A percentile compares a stretch with the other conserved stretches of the same genome.
These are phyloP conservation scores for Trichophyton schoenleinii DNA, from an alignment of 2,329 filamentous ascomycete species.

Conservation along the genomic window DNA sequence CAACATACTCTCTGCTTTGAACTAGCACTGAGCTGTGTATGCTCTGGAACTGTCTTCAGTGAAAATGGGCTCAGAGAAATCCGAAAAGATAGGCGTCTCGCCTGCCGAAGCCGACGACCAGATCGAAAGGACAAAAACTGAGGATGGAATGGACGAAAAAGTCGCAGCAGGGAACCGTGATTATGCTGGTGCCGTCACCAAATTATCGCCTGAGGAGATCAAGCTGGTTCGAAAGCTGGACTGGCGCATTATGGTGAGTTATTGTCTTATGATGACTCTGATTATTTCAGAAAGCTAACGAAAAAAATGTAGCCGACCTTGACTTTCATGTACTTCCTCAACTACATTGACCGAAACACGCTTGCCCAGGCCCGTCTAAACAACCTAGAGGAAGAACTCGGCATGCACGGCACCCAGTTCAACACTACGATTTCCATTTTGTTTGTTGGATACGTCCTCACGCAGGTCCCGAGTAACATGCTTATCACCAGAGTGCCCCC, in stretches of 20 bases:
- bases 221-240: slow-evolving; percentile 33
- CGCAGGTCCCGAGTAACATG: slow-evolving; percentile 15
- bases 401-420: slow-evolving; percentile 33
- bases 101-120: background rate
- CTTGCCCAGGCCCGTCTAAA: slow-evolving; percentile 15
- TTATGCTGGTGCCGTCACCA: slow-evolving; percentile 29
- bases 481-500: slow-evolving; percentile 13
- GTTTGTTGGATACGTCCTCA: slow-evolving; percentile 26
- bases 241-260: slow-evolving; percentile 38
- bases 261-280: slow-evolving; percentile 49
- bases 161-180: slow-evolving; percentile 16
- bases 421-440: slow-evolving; percentile 35
- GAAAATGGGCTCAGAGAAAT: background rate
- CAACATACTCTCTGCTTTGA: background rate
- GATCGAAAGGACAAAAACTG: background rate
- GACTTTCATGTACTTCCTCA: slow-evolving; percentile 19
- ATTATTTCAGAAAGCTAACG: background rate
- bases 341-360: slow-evolving; percentile 16
- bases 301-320: slow-evolving; percentile 14
- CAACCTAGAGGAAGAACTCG: slow-evolving; percentile 25
- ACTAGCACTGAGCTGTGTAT: background rate
- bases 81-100: background rate
- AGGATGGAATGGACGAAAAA: background rate
- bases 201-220: slow-evolving; percentile 32
- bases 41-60: background rate